These are phyloP conservation scores for Rhizopogon vinicolor DNA, from an alignment of 768 basidiomycete species.

Conservation along the genomic window DNA sequence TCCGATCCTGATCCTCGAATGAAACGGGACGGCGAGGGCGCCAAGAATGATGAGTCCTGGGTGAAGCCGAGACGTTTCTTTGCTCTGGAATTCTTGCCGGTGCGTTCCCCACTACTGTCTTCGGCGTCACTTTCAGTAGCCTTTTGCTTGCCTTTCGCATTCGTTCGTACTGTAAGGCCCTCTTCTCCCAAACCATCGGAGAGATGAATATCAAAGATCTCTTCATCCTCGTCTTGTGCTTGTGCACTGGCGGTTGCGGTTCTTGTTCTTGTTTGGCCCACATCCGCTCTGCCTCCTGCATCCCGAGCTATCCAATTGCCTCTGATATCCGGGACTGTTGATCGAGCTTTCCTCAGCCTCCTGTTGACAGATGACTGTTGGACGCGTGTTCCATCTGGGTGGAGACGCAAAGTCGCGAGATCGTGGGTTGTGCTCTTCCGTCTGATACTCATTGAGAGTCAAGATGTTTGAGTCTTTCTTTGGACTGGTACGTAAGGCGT, in stretches of 20 bases:
- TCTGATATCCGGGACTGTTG: slow-evolving; percentile 38
- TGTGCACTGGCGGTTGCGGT: slow-evolving; percentile 8
- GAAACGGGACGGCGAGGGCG: slow-evolving; percentile 21
- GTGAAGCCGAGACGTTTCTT: slow-evolving; percentile 42
- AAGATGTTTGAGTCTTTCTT: neutral
- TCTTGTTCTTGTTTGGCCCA: slow-evolving; percentile 36
- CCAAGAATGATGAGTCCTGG: slow-evolving; percentile 52
- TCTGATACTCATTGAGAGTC: slow-evolving; percentile 24
- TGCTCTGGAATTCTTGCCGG: slow-evolving; percentile 19
- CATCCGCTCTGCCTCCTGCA: slow-evolving; percentile 48
- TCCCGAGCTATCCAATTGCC: slow-evolving; percentile 68
- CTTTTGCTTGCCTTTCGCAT: slow-evolving; percentile 22
- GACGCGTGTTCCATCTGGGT: slow-evolving; percentile 60
- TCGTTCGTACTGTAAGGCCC: slow-evolving; percentile 4
- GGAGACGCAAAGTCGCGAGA: slow-evolving; percentile 58
- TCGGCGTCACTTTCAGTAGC: slow-evolving; percentile 10
- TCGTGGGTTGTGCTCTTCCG: slow-evolving; percentile 58
- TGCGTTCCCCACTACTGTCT: slow-evolving; percentile 7
- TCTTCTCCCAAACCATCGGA: slow-evolving; percentile 16
- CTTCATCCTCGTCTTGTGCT: slow-evolving; percentile 21
- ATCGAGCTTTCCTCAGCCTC: slow-evolving; percentile 28
- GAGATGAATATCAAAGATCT: slow-evolving; percentile 14
- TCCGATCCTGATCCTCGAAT: slow-evolving; percentile 5
- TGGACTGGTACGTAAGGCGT: neutral
- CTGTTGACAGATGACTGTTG: slow-evolving; percentile 36